Conservation (phyloP, 176 grass and related monocot genomes). For the Panicum miliaceum region DNA sequence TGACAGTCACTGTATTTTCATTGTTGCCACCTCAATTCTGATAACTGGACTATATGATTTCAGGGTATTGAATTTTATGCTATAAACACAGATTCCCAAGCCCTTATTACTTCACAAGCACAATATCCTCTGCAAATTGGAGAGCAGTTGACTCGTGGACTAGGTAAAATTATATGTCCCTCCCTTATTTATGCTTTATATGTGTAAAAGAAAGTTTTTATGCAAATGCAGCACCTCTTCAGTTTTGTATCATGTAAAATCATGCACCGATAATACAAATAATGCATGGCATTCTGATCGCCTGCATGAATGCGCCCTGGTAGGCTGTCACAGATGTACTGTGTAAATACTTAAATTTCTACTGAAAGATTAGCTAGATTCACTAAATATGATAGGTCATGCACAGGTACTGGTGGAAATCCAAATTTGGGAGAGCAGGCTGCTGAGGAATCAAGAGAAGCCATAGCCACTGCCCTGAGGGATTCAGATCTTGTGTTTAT, state of each 20-base stretch:
- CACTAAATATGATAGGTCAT: conserved; percentile 2
- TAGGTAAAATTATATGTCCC: conserved; percentile 61
- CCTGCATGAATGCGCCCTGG: neutral
- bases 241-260: neutral
- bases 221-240: neutral
- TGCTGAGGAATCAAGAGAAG: conserved; percentile 92
- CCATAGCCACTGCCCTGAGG: conserved; percentile 69
- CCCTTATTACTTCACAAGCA: conserved; percentile 78
- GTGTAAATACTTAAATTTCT: neutral
- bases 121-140: conserved; percentile 92
- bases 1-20: neutral
- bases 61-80: conserved; percentile 94
- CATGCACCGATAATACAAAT: neutral
- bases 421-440: conserved; percentile 89
- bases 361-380: neutral
- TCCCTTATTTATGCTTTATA: neutral
- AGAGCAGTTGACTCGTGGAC: conserved; percentile 89
- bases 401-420: conserved; percentile 85
- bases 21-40: conserved; percentile 13
- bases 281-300: neutral
- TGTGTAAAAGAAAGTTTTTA: neutral
- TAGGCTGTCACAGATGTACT: neutral
- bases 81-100: conserved; percentile 96
- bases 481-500: conserved; percentile 96
- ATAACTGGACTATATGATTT: conserved; percentile 42